A percentile compares a stretch with the other conserved stretches of the same genome.
These are phyloP conservation scores for Lactarius sanguifluus DNA, from an alignment of 768 basidiomycete species.

Conservation along the genomic window DNA sequence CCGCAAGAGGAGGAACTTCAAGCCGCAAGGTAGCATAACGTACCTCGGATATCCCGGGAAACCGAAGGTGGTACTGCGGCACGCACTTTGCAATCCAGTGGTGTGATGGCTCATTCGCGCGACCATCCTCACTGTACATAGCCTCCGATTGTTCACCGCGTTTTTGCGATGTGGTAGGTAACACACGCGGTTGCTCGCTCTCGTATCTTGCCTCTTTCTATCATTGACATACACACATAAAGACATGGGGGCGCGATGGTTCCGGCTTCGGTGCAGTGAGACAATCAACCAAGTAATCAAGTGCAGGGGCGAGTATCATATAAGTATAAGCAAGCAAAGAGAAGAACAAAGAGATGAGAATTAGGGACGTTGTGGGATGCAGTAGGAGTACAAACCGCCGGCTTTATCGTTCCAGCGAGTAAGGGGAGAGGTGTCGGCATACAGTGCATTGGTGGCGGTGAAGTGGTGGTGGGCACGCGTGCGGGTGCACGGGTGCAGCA, in stretches of 20 bases:
- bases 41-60: background rate
- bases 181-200: slow-evolving; percentile 14
- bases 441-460: slow-evolving; percentile 24
- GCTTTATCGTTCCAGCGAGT: slow-evolving; percentile 24
- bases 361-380: slow-evolving; percentile 25
- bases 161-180: background rate
- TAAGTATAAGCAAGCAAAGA: slow-evolving; percentile 29
- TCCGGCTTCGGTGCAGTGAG: slow-evolving; percentile 22
- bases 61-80: background rate
- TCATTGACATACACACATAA: slow-evolving; percentile 27
- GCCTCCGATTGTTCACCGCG: background rate
- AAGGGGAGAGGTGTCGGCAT: slow-evolving; percentile 15
- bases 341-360: slow-evolving; percentile 22
- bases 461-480: slow-evolving; percentile 12
- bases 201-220: slow-evolving; percentile 24
- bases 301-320: slow-evolving; percentile 25
- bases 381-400: slow-evolving; percentile 27
- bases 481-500: slow-evolving; percentile 10
- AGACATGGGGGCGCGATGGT: slow-evolving; percentile 18
- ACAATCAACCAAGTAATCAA: slow-evolving; percentile 26
- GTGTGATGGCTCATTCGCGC: background rate
- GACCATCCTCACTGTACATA: background rate
- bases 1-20: background rate
- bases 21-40: background rate
- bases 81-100: background rate